phyloP scores from a whole-genome alignment of 257 asterid species.

The Solanum gandarillasii region DNA sequence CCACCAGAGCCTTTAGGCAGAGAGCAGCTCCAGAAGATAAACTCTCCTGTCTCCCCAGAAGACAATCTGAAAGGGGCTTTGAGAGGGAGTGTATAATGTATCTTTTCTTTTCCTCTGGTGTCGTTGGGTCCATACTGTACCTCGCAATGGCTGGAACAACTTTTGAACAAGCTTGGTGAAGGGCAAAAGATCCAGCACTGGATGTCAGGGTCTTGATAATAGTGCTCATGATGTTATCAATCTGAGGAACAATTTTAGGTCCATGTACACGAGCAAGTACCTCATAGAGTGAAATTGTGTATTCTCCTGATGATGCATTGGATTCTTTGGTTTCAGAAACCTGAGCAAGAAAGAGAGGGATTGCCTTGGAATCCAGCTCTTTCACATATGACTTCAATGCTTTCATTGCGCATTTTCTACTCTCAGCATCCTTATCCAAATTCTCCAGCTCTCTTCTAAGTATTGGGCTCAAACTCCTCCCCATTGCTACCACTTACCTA shows the following conservation, averaged over 20 bases:
- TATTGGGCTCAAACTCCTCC: constrained; percentile 68
- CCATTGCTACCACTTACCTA: constrained; percentile 24
- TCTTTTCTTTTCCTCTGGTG: constrained; percentile 63
- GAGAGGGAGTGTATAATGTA: constrained; percentile 49
- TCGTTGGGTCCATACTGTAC: constrained; percentile 73
- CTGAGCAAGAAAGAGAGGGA: constrained; percentile 87
- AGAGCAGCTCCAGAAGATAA: constrained; percentile 92
- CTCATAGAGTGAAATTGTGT: constrained; percentile 81
- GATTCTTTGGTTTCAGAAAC: constrained; percentile 78
- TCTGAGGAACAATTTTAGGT: constrained; percentile 1
- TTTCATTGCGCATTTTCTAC: constrained; percentile 87
- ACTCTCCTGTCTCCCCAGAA: constrained; percentile 69
- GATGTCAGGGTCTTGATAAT: constrained; percentile 59
- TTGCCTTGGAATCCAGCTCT: constrained; percentile 89
- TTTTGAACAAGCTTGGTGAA: constrained; percentile 95
- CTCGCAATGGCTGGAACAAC: constrained; percentile 93
- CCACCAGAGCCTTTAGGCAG: constrained; percentile 77
- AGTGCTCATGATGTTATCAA: constrained; percentile 72
- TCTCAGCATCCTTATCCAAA: constrained; percentile 83
- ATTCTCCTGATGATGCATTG: constrained; percentile 60
- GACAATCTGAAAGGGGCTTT: constrained; percentile 78
- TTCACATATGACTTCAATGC: constrained; percentile 73
- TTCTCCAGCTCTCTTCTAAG: constrained; percentile 72
- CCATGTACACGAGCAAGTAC: constrained; percentile 11
- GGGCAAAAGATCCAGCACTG: constrained; percentile 89